These are phyloP conservation scores for Trametes pubescens DNA, from an alignment of 1,284 basidiomycete genomes.

Conservation along the genomic window DNA sequence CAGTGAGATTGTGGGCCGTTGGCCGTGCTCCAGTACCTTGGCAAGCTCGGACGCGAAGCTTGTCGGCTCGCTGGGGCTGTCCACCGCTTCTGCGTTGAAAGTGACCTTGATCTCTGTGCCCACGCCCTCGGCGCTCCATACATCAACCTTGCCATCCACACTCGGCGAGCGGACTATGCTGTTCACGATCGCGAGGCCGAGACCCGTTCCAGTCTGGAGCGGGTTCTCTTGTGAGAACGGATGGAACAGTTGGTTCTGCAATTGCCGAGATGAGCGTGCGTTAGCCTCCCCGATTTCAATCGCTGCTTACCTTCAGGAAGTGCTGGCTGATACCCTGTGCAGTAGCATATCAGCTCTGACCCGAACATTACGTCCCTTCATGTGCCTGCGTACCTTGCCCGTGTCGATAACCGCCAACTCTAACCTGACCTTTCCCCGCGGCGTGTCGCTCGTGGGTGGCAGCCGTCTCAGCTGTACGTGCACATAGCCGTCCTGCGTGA, in stretches of 20 bases:
- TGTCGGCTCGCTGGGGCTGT: conserved; percentile 50
- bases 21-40: conserved; percentile 53
- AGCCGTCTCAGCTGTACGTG: conserved; percentile 87
- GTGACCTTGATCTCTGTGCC: conserved; percentile 95
- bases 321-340: conserved; percentile 83
- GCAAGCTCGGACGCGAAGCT: conserved; percentile 53
- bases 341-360: conserved; percentile 5
- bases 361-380: not conserved
- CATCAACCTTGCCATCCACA: conserved; percentile 89
- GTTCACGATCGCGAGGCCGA: conserved; percentile 97
- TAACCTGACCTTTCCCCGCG: conserved; percentile 71
- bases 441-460: conserved; percentile 58
- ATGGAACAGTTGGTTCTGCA: conserved; percentile 92
- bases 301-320: conserved; percentile 74
- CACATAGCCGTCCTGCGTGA: conserved; percentile 79
- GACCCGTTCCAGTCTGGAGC: conserved; percentile 90
- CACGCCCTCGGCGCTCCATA: conserved; percentile 86
- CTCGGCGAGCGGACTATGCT: conserved; percentile 89
- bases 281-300: not conserved
- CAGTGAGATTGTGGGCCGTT: conserved; percentile 69
- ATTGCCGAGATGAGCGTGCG: conserved; percentile 3
- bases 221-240: conserved; percentile 97
- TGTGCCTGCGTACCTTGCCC: conserved; percentile 69
- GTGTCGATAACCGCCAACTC: conserved; percentile 92
- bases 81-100: conserved; percentile 77